Evolutionary conservation across 768 basidiomycete species (phyloP).

Genomic region (Leccinum subgranulosum): DNA sequence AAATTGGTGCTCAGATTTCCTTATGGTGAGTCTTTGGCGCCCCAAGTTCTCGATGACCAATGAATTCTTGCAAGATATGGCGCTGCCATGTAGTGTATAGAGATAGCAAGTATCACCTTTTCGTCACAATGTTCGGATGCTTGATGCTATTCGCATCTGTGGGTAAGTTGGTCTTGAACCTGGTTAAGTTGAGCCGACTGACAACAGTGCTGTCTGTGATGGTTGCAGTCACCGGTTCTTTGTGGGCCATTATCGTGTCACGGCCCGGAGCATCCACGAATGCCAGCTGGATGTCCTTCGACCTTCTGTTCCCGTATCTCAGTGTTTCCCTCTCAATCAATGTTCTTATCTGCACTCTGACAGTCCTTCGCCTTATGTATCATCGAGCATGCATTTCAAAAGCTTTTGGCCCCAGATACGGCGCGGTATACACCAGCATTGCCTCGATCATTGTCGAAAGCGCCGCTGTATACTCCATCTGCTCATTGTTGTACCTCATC

Average conservation of each 20-base stretch:
- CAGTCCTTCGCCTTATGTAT: conserved; percentile 31
- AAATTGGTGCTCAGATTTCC: conserved; percentile 29
- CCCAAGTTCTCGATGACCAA: neutral
- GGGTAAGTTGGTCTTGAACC: conserved; percentile 9
- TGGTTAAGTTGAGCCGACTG: neutral
- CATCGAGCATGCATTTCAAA: conserved; percentile 25
- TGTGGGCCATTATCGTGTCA: conserved; percentile 30
- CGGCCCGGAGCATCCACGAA: conserved; percentile 13
- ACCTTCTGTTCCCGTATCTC: conserved; percentile 32
- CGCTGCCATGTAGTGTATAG: conserved; percentile 32
- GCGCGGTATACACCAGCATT: conserved; percentile 29
- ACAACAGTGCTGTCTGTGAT: neutral
- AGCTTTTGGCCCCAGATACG: conserved; percentile 26
- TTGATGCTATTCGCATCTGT: conserved; percentile 25
- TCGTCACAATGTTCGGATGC: conserved; percentile 15
- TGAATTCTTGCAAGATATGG: conserved; percentile 25
- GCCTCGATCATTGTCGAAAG: conserved; percentile 35
- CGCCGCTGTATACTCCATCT: conserved; percentile 31
- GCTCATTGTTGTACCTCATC: conserved; percentile 33
- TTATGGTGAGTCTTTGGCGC: conserved; percentile 25
- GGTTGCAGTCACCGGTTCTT: conserved; percentile 24
- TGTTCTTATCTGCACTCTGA: conserved; percentile 30
- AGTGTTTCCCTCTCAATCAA: conserved; percentile 34
- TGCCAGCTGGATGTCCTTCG: conserved; percentile 30
- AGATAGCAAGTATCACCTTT: conserved; percentile 19